Percentiles rank a stretch among this genome's conserved stretches.
phyloP scores from a whole-genome alignment of 2,329 filamentous ascomycete genomes.

The Colletotrichum noveboracense region DNA sequence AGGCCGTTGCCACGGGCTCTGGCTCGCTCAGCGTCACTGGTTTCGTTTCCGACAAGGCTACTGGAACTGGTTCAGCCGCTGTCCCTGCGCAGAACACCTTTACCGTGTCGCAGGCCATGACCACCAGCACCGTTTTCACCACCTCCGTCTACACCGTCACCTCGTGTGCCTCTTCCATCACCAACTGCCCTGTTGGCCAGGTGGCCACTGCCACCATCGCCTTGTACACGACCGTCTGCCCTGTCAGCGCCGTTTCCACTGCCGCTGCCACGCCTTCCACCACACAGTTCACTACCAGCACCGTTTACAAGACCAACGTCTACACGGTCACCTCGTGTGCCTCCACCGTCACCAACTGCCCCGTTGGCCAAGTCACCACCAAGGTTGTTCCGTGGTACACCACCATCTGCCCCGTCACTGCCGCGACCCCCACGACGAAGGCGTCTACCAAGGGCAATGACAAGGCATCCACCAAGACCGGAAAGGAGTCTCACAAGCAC shows the following conservation, averaged over 20 bases:
- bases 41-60: background rate
- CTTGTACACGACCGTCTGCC: constrained; percentile 47
- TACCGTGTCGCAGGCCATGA: constrained; percentile 2
- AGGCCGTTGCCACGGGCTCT: background rate
- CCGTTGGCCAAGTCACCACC: constrained; percentile 41
- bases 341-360: constrained; percentile 44
- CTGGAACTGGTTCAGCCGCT: background rate
- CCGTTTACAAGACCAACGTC: constrained; percentile 44
- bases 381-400: constrained; percentile 38
- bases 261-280: background rate
- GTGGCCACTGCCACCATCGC: constrained; percentile 41
- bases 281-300: constrained; percentile 34
- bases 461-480: background rate
- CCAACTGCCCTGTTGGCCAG: constrained; percentile 28
- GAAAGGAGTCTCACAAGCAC: background rate
- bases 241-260: constrained; percentile 31
- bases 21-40: background rate
- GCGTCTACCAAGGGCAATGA: background rate
- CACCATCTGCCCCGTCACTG: constrained; percentile 46
- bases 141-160: constrained; percentile 38
- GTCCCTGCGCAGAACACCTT: background rate
- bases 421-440: background rate
- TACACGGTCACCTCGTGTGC: constrained; percentile 63
- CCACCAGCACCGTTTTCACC: constrained; percentile 35
- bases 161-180: constrained; percentile 52